A percentile compares a stretch with the other conserved stretches of the same genome.
Conservation (phyloP, 768 basidiomycete species). For the Hericium coralloides region DNA sequence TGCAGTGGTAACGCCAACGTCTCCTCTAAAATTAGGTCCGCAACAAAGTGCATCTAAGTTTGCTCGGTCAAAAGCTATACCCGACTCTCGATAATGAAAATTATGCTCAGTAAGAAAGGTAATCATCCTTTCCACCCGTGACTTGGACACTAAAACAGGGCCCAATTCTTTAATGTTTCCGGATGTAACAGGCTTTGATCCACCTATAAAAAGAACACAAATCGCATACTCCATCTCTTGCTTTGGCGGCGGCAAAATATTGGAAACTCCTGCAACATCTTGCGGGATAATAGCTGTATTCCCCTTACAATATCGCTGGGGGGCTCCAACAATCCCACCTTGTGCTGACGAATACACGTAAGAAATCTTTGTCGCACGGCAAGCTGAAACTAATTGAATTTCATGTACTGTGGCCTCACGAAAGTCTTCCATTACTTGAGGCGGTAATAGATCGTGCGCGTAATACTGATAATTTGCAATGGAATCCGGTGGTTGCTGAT, state of each 20-base stretch:
- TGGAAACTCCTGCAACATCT: neutral
- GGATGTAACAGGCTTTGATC: too few relatives aligned
- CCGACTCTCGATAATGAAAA: neutral
- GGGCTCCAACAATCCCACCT: neutral
- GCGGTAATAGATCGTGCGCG: neutral
- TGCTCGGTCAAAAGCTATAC: neutral
- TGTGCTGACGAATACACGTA: neutral
- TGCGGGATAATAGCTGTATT: neutral
- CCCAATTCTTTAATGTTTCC: neutral
- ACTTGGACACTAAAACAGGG: neutral
- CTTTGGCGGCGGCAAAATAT: neutral
- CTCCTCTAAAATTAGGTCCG: neutral
- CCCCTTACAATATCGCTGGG: neutral
- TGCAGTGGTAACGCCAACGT: neutral
- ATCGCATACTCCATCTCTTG: neutral
- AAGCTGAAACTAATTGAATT: neutral
- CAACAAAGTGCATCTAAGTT: neutral
- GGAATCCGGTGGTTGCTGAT: too few relatives aligned
- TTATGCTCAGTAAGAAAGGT: neutral
- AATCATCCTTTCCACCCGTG: neutral
- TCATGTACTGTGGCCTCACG: neutral
- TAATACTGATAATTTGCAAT: neutral
- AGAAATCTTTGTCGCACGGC: neutral
- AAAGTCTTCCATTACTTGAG: neutral
- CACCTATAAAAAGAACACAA: neutral